Conservation (phyloP, 2,329 filamentous ascomycete genomes). For the Leptodontidium sp. region DNA sequence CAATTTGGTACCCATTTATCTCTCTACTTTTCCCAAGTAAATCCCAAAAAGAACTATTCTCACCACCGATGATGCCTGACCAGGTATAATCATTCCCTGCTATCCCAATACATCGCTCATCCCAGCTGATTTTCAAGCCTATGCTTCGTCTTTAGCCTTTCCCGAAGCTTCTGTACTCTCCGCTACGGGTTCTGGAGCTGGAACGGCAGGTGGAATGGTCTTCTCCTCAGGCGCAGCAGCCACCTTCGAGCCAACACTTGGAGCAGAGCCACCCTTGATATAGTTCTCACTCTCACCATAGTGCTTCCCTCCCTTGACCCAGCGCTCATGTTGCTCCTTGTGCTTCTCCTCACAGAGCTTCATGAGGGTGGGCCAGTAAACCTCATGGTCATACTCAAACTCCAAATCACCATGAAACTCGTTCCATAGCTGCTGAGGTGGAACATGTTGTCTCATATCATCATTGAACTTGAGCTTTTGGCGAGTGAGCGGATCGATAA, state of each 20-base stretch:
- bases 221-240: slow-evolving; percentile 11
- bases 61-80: neutral
- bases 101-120: neutral
- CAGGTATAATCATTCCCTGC: neutral
- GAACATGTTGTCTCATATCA: slow-evolving; percentile 83
- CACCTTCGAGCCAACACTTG: slow-evolving; percentile 35
- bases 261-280: slow-evolving; percentile 67
- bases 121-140: neutral
- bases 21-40: neutral
- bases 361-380: slow-evolving; percentile 89
- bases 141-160: slow-evolving; percentile 2
- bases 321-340: slow-evolving; percentile 70
- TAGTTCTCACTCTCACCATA: slow-evolving; percentile 90
- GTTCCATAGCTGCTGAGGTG: slow-evolving; percentile 82
- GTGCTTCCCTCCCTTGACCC: slow-evolving; percentile 80
- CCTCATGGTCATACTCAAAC: slow-evolving; percentile 88
- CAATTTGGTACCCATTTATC: neutral
- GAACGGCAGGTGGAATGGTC: neutral
- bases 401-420: slow-evolving; percentile 78
- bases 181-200: slow-evolving; percentile 1
- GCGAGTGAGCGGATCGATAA: slow-evolving; percentile 93
- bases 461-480: slow-evolving; percentile 99
- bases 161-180: slow-evolving; percentile 7
- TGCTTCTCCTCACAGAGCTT: slow-evolving; percentile 73
- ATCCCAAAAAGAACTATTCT: too few species aligned